A percentile compares a stretch with the other conserved stretches of the same genome.
Evolutionary conservation across 768 basidiomycete species (phyloP).

Genomic region (Naganishia friedmannii): DNA sequence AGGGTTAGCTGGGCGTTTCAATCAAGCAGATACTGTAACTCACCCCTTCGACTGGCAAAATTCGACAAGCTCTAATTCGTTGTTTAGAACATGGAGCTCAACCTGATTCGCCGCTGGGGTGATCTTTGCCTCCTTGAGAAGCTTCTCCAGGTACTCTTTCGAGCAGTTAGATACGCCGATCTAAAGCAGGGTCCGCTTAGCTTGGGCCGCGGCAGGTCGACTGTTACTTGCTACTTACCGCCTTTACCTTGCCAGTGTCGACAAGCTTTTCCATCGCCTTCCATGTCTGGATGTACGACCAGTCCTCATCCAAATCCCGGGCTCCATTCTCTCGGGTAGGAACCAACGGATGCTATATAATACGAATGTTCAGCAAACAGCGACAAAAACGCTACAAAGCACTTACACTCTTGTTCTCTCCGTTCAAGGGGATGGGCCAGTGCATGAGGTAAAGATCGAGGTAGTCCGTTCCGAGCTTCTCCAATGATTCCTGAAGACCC

Average conservation of each 20-base stretch:
- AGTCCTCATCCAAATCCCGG: constrained; percentile 65
- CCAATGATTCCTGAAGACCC: constrained; percentile 68
- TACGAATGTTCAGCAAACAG: not conserved
- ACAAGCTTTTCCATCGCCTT: constrained; percentile 68
- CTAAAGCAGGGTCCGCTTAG: not conserved
- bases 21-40: not conserved
- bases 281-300: constrained; percentile 77
- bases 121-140: constrained; percentile 65
- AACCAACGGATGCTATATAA: constrained; percentile 30
- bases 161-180: constrained; percentile 74
- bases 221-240: constrained; percentile 26
- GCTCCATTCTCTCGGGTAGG: constrained; percentile 52
- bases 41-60: constrained; percentile 58
- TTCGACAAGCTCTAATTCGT: constrained; percentile 61
- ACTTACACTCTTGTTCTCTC: constrained; percentile 39
- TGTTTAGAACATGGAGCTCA: constrained; percentile 69
- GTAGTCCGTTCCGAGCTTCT: constrained; percentile 68
- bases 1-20: not conserved
- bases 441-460: constrained; percentile 67
- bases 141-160: constrained; percentile 64
- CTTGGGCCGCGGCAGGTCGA: not conserved
- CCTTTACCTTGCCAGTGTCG: constrained; percentile 51
- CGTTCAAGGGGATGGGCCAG: constrained; percentile 74
- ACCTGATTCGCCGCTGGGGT: constrained; percentile 68
- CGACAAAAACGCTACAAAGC: not conserved